A percentile compares a stretch with the other conserved stretches of the same genome.
phyloP scores from a whole-genome alignment of 257 asterid genomes.

The Solanum rostratum region DNA sequence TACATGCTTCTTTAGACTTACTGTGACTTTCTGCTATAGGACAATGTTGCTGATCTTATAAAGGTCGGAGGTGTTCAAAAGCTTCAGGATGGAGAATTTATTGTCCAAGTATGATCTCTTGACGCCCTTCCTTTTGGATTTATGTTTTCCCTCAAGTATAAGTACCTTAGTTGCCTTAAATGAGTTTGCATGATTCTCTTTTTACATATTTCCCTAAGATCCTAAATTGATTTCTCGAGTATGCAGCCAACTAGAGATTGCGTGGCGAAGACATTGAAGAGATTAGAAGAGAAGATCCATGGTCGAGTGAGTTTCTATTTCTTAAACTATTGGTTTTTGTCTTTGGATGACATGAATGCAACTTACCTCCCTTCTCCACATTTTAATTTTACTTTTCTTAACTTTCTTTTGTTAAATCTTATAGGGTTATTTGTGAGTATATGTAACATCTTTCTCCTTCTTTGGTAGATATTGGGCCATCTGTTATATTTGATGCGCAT shows the following conservation, averaged over 20 bases:
- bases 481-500: conserved; percentile 80
- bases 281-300: conserved; percentile 92
- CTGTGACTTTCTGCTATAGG: conserved; percentile 34
- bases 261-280: conserved; percentile 92
- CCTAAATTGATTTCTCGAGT: not conserved
- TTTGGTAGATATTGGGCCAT: conserved; percentile 71
- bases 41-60: conserved; percentile 85
- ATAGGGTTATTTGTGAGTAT: not conserved
- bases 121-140: not conserved
- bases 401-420: not conserved
- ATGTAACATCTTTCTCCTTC: not conserved
- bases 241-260: conserved; percentile 99
- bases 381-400: not conserved
- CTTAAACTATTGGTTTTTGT: not conserved
- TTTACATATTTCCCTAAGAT: not conserved
- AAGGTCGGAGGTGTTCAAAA: conserved; percentile 94
- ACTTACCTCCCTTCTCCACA: not conserved
- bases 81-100: conserved; percentile 96
- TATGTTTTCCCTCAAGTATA: not conserved
- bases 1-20: not conserved
- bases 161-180: not conserved
- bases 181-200: not conserved
- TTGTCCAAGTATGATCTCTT: conserved; percentile 57
- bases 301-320: conserved; percentile 67
- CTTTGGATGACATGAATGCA: not conserved